Base-by-base conservation (phyloP, 768 basidiomycete genomes). In the Tephrocybe sp. region DNA sequence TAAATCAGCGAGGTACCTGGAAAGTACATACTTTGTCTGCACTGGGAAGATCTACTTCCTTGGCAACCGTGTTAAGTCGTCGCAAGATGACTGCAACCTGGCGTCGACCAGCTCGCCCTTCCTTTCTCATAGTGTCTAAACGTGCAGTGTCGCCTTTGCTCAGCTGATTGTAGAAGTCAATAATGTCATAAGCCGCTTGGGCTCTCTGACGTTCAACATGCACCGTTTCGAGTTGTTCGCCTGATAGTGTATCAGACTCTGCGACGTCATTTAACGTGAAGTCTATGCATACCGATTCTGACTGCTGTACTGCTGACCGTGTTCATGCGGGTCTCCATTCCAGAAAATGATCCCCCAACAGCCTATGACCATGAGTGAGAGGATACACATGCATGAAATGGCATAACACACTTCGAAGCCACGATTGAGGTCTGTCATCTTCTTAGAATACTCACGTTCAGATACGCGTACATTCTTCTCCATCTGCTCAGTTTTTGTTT, bases 231-330 rank as follows among this genome's bases (percentile, higher is more conserved):
- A 99, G 79, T 66, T 98, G 93, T 70, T 98, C 96, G 35, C 94
- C 93, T 95, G 60, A 12, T 21, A 27, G 27, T 34, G 38, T 34
- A 50, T 50, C 39, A 53, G 49, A 25, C 47, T 44, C 50, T 25
- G 5, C 30, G 27, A 21, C 18, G 35, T 11, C 15, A 22, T 18
- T 19, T 15, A 25, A 37, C 41, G 53, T 42, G 53, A 41, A 45
- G 13, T 18, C 18, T 18, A 18, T 27, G 54, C 81, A 56, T 44
- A 87, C 96, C 97, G 58, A 98, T 97, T 41, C 96, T 79, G 39
- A 98, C 86, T 12, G 97, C 93, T 12, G 94, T 95, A 46, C 91
- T 81, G 28, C 95, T 93, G 26, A 99, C 95, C 61, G 94, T 87
- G 48, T 85, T 92, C 76, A 98, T 92, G 60, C 87, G 84, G 54